Base-by-base conservation (phyloP, 1,284 basidiomycete genomes). In the Malassezia equina region DNA sequence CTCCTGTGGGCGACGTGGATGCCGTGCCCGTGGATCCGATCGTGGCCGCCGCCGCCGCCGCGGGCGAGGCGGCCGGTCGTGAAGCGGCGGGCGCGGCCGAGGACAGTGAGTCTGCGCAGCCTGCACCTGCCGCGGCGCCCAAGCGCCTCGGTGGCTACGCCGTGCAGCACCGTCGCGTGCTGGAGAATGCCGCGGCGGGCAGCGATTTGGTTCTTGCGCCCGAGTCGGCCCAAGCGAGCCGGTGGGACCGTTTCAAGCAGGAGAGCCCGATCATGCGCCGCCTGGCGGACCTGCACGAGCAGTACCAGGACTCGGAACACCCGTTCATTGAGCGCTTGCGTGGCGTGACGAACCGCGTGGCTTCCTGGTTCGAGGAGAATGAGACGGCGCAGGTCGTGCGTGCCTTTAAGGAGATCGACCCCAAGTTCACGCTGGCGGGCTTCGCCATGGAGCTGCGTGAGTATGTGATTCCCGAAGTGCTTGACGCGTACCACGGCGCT, bases 391-490 rank as follows among this genome's bases (percentile, higher is more conserved):
- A 87, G 72, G 94, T 98, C 23, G 84, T 87, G 68, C 81, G 88
- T 51, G 78, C 85, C 67, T 87, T 96, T 82, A 88, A 85, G 76
- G 75, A 80, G 32, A 78, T 94, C 67, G 94, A 99, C 74, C 89
- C 93, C 4, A 76, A 77, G 13, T 99, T 95, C 77, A 84, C 82
- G 50, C 81, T 86, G 67, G 91, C 95, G 73, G 76, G 77, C 19
- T 98, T 95, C 73, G 85, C 90, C 69, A 81, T 85, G 54, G 94
- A 98, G 72, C 75, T 98, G 60, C 79, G 93, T 62, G 94, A 98
- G 76, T 99, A 96, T 73, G 93, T 99, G 59, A 82, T 98, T 2
- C 94, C 94, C 0, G 94, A 99, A 75, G 83, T 99, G 6, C 88
- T 99, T 7, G 94, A 99, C 73, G 90, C 90, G 19, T 96, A 94